These are phyloP conservation scores for Penicillium sp. DNA, from an alignment of 2,329 filamentous ascomycete species.

Conservation along the genomic window DNA sequence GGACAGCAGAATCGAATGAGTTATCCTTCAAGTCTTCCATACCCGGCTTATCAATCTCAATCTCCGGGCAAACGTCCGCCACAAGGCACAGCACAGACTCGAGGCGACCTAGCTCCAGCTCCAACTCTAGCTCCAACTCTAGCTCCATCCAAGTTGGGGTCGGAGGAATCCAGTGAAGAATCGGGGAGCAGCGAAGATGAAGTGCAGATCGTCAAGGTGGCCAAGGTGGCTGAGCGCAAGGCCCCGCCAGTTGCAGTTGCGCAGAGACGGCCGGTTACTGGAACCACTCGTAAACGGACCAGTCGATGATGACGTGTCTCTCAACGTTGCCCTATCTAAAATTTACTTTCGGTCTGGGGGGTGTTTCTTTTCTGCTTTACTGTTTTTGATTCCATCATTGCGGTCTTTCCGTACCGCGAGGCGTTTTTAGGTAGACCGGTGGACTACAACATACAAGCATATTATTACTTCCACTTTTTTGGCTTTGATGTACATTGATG, in stretches of 20 bases:
- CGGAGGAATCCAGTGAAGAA: constrained; percentile 19
- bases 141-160: constrained; percentile 15
- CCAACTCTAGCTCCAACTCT: not conserved
- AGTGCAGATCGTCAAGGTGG: constrained; percentile 31
- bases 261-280: constrained; percentile 21
- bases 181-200: constrained; percentile 33
- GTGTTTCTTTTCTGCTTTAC: not conserved
- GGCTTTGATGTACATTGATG: no score
- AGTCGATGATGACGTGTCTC: constrained; percentile 23
- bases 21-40: constrained; percentile 18
- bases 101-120: not conserved
- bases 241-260: constrained; percentile 18
- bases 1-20: constrained; percentile 27
- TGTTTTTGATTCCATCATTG: constrained; percentile 1
- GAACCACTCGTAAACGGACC: constrained; percentile 25
- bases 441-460: not conserved
- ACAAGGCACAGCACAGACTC: constrained; percentile 14
- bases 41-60: constrained; percentile 24
- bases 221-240: constrained; percentile 29
- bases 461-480: not conserved
- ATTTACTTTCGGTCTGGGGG: not conserved
- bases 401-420: constrained; percentile 1
- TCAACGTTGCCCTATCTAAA: not conserved
- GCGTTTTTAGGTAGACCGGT: constrained; percentile 7
- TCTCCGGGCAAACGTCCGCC: constrained; percentile 21